Percentiles rank a stretch among this genome's conserved stretches.
Conservation (phyloP, 139 green algal genomes). For the Parachlorella kessleri region DNA sequence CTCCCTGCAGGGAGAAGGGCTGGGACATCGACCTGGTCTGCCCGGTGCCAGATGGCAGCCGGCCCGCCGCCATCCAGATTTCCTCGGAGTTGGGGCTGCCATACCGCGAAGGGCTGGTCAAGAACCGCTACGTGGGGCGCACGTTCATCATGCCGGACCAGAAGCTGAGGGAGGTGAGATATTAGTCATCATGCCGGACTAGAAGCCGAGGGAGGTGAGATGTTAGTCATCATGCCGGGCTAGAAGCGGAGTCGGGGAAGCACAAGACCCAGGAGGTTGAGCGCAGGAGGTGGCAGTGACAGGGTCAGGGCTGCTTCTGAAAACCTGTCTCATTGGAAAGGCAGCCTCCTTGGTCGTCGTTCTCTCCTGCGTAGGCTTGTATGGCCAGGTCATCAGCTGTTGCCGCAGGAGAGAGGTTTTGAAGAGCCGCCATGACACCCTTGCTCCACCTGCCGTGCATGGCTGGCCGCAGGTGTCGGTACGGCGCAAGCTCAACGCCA, state of each 20-base stretch:
- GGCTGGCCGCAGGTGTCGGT: slow-evolving; percentile 71
- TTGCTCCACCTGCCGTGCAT: no score
- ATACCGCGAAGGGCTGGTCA: slow-evolving; percentile 97
- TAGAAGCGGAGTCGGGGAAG: slow-evolving; percentile 86
- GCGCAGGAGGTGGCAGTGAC: no score
- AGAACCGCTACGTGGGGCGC: slow-evolving; percentile 97
- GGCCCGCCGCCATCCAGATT: slow-evolving; percentile 90
- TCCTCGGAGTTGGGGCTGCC: slow-evolving; percentile 83
- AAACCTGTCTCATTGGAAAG: no score
- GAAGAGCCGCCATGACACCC: no score
- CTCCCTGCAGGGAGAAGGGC: slow-evolving; percentile 55
- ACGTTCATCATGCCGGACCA: slow-evolving; percentile 99
- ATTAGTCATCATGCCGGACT: slow-evolving; percentile 98
- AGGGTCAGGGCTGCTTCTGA: no score
- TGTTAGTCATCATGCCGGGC: slow-evolving; percentile 98
- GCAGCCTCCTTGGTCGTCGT: no score
- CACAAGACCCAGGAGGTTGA: no score
- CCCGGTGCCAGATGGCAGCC: slow-evolving; percentile 91
- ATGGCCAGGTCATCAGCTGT: no score
- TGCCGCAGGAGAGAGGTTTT: no score
- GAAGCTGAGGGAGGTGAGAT: slow-evolving; percentile 77
- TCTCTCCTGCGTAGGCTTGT: no score
- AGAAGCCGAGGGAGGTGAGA: slow-evolving; percentile 80
- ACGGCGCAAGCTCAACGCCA: slow-evolving; percentile 96
- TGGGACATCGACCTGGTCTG: slow-evolving; percentile 96